These are phyloP conservation scores for Yarrowia osloensis DNA, from an alignment of 805 yeast genomes.

Conservation along the genomic window DNA sequence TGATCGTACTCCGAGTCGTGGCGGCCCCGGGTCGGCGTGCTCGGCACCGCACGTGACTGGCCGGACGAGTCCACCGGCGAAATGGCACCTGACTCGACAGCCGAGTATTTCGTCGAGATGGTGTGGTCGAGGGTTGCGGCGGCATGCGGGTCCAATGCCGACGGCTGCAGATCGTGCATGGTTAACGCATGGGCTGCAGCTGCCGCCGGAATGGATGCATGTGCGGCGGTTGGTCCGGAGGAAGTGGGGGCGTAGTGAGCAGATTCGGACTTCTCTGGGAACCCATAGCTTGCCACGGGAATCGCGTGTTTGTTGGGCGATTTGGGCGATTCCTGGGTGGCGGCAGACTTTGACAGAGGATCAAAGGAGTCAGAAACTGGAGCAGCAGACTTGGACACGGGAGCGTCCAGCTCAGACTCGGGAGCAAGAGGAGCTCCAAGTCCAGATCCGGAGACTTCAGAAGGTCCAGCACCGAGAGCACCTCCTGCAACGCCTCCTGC, in stretches of 20 bases:
- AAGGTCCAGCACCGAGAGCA: too few species aligned
- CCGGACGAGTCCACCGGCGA: conserved; percentile 5
- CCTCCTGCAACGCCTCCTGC: too few species aligned
- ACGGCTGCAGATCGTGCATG: conserved; percentile 23
- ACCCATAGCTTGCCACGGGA: conserved; percentile 4
- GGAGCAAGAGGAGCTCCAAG: too few species aligned
- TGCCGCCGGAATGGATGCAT: not conserved
- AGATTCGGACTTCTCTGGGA: not conserved
- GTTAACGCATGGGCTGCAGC: not conserved
- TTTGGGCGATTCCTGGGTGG: not conserved
- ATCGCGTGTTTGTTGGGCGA: not conserved
- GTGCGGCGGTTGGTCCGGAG: not conserved
- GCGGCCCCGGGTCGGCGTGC: not conserved
- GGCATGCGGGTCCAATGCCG: not conserved
- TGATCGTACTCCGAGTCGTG: conserved; percentile 14
- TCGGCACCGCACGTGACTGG: conserved; percentile 18
- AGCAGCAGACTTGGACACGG: too few species aligned
- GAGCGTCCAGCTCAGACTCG: too few species aligned
- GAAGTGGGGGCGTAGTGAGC: too few species aligned
- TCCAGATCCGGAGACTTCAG: too few species aligned
- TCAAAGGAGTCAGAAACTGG: not conserved
- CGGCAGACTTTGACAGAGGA: not conserved
- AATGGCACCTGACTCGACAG: conserved; percentile 3
- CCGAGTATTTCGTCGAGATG: not conserved
- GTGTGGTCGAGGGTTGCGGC: not conserved